phyloP scores from a whole-genome alignment of 495 filamentous ascomycete species.

The Cercophora newfieldiana region DNA sequence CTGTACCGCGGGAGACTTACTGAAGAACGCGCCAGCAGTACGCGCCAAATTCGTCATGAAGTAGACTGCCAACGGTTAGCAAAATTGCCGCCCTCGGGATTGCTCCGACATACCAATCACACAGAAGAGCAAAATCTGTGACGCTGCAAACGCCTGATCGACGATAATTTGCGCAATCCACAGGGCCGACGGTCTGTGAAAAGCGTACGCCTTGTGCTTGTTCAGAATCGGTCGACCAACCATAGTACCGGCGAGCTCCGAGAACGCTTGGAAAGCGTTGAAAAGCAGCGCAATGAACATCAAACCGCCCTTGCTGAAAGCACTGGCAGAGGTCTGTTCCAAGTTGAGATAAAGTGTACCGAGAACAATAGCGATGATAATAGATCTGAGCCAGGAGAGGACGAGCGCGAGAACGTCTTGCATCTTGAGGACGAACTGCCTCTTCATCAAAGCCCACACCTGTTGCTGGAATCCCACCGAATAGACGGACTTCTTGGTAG shows the following conservation, averaged over 20 bases:
- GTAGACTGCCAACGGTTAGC: conserved; percentile 51
- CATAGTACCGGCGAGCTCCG: conserved; percentile 71
- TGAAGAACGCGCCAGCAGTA: conserved; percentile 74
- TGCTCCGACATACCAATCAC: conserved; percentile 46
- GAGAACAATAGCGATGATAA: conserved; percentile 72
- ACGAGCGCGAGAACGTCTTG: conserved; percentile 77
- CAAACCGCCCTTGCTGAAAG: conserved; percentile 76
- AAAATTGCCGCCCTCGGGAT: background rate
- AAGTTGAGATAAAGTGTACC: conserved; percentile 77
- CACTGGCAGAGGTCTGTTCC: conserved; percentile 63
- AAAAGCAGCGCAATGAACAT: conserved; percentile 75
- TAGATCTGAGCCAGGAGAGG: conserved; percentile 74
- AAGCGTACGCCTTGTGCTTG: conserved; percentile 76
- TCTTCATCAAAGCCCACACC: conserved; percentile 77
- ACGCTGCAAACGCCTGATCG: conserved; percentile 69
- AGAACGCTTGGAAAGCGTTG: conserved; percentile 78
- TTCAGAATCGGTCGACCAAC: conserved; percentile 71
- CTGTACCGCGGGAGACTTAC: background rate
- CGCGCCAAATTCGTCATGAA: conserved; percentile 71
- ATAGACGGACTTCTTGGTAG: conserved; percentile 70
- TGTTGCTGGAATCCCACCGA: conserved; percentile 77
- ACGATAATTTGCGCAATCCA: conserved; percentile 80
- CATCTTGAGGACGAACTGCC: conserved; percentile 82
- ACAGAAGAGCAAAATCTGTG: conserved; percentile 67
- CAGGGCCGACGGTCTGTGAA: conserved; percentile 74